Percentiles rank a stretch among this genome's conserved stretches.
Evolutionary conservation across 2,329 filamentous ascomycete species (phyloP).

Genomic region (Aspergillus sergii): DNA sequence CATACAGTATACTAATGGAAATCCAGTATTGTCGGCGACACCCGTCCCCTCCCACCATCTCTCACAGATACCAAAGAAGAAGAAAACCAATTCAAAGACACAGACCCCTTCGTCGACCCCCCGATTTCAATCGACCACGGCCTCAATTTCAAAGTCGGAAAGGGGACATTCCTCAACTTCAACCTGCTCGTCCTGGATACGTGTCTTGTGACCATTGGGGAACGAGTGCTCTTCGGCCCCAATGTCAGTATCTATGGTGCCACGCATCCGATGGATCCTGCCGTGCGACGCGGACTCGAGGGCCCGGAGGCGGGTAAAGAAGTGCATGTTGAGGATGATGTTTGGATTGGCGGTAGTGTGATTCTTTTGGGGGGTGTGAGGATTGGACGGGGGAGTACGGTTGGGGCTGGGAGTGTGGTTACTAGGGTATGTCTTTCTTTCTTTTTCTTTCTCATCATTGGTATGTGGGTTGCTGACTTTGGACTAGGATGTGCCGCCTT

Average conservation of each 20-base stretch:
- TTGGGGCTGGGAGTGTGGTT: conserved; percentile 45
- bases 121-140: conserved; percentile 67
- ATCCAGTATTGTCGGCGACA: conserved; percentile 27
- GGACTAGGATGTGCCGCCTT: conserved; percentile 27
- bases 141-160: conserved; percentile 64
- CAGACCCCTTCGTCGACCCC: conserved; percentile 60
- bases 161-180: conserved; percentile 50
- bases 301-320: conserved; percentile 54
- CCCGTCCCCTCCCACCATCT: conserved; percentile 26
- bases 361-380: conserved; percentile 47
- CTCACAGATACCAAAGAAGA: conserved; percentile 23
- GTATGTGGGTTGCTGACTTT: background rate
- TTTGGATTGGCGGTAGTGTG: conserved; percentile 53
- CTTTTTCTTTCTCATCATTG: background rate
- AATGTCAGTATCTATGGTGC: conserved; percentile 57
- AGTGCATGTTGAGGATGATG: conserved; percentile 52
- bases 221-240: conserved; percentile 56
- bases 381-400: conserved; percentile 45
- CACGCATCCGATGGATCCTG: conserved; percentile 55
- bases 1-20: background rate
- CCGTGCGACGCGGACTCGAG: conserved; percentile 44
- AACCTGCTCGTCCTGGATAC: conserved; percentile 60
- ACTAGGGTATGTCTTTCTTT: conserved; percentile 30
- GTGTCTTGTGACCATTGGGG: conserved; percentile 55
- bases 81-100: conserved; percentile 25